Evolutionary conservation across 169 alveolate genomes (phyloP), one percentile per base, ranked within the genome.

Genomic region (Cardiosporidium cionae): DNA sequence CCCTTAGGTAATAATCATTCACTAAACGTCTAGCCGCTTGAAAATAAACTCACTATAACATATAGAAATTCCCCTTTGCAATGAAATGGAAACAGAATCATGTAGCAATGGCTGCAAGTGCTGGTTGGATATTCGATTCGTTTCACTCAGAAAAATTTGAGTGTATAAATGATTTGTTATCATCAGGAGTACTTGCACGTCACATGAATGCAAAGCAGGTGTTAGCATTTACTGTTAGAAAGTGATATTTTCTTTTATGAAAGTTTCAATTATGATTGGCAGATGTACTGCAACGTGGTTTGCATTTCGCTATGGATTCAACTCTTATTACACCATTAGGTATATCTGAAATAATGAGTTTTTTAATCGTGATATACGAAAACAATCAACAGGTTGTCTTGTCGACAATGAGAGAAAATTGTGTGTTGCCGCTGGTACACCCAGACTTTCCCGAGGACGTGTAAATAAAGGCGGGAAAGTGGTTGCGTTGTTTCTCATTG

Each of bases 21-120:
- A 28, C n/a, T n/a, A n/a, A n/a, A n/a, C 16, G 16, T 4, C 1
- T 65, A 2, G 1, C 25, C 33, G 16, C 7, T 29, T 28, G 22
- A n/a, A n/a, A n/a, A n/a, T n/a, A n/a, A n/a, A n/a, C n/a, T n/a
- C n/a, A n/a, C n/a, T n/a, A n/a, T n/a, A 4, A n/a, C 6, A 35
- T 65, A 1, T 44, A 75, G 81, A 72, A 22, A 31, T 32, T 54
- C 76, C 81, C 4, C 69, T 75, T 7, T 75, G 81, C 58, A 75
- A 75, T 16, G 81, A 75, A 3, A 54, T 75, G 7, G 81, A 44
- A 1, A 22, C 62, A 7, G 7, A 9, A 22, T 0, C 76, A 4
- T 75, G 81, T 37, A 64, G 81, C 0, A 2, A 6, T 25, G 81
- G 70, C 58, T 75, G 81, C 70, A 31, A 22, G 22, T 75, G 81